phyloP scores from a whole-genome alignment of 2,329 filamentous ascomycete species.

The Ophiostoma tasmaniense region DNA sequence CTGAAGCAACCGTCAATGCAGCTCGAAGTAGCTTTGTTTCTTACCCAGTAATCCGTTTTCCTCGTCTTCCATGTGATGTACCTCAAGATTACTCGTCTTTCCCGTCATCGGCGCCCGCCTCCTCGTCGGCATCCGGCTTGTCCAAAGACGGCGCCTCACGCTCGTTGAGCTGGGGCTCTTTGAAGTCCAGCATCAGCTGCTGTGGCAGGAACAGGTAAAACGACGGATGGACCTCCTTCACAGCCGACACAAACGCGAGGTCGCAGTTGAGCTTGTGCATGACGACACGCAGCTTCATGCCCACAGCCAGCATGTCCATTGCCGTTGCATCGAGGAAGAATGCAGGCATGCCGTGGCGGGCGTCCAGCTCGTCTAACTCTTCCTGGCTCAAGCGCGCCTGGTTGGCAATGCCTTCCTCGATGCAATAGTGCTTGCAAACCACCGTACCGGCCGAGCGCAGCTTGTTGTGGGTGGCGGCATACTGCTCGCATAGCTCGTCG shows the following conservation, averaged over 20 bases:
- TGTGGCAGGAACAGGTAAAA: slow-evolving; percentile 61
- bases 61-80: neutral
- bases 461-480: slow-evolving; percentile 29
- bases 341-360: slow-evolving; percentile 23
- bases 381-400: slow-evolving; percentile 28
- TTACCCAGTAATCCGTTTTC: neutral
- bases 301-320: slow-evolving; percentile 46
- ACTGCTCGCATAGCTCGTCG: slow-evolving; percentile 33
- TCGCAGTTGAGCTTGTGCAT: slow-evolving; percentile 52
- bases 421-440: slow-evolving; percentile 34
- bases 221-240: slow-evolving; percentile 47
- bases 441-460: slow-evolving; percentile 39
- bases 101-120: slow-evolving; percentile 16
- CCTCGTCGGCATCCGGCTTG: slow-evolving; percentile 29
- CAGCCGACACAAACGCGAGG: slow-evolving; percentile 54
- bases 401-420: slow-evolving; percentile 42
- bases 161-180: slow-evolving; percentile 41
- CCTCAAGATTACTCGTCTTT: neutral
- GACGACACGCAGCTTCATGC: slow-evolving; percentile 52
- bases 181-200: slow-evolving; percentile 60
- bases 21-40: neutral
- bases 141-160: slow-evolving; percentile 40
- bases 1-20: neutral
- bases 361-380: slow-evolving; percentile 20
- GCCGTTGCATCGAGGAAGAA: slow-evolving; percentile 61